Evolutionary conservation across 257 asterid species (phyloP).

Genomic region (Solanum ahanhuiri): DNA sequence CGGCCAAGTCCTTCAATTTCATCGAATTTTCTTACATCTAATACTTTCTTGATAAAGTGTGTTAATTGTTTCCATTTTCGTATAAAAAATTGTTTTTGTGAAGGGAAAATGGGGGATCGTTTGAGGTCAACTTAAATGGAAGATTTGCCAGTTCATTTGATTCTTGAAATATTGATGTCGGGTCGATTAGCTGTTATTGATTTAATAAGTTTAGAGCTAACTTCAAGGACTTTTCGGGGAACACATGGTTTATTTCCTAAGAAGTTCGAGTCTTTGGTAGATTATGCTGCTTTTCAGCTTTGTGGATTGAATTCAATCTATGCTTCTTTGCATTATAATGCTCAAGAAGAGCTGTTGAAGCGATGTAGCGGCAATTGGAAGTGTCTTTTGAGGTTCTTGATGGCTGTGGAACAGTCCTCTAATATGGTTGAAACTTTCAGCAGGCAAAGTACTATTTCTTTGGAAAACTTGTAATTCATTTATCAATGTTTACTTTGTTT

Average conservation of each 20-base stretch:
- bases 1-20: no score
- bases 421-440: constrained; percentile 52
- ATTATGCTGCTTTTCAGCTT: constrained; percentile 67
- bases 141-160: no score
- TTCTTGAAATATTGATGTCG: no score
- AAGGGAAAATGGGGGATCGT: no score
- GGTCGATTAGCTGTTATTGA: no score
- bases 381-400: constrained; percentile 64
- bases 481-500: neutral
- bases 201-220: no score
- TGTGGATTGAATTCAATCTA: constrained; percentile 42
- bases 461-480: neutral
- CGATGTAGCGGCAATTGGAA: constrained; percentile 70
- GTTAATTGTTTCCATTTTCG: no score
- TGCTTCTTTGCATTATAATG: constrained; percentile 26
- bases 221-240: no score
- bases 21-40: no score
- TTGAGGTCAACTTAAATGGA: no score
- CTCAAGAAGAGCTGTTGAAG: constrained; percentile 32
- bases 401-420: constrained; percentile 64
- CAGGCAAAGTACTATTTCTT: constrained; percentile 71
- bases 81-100: no score
- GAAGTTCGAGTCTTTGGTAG: constrained; percentile 52
- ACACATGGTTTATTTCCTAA: constrained; percentile 38
- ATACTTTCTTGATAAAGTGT: no score